phyloP scores from a whole-genome alignment of 306 rosid genomes.

The Lagenaria siceraria region DNA sequence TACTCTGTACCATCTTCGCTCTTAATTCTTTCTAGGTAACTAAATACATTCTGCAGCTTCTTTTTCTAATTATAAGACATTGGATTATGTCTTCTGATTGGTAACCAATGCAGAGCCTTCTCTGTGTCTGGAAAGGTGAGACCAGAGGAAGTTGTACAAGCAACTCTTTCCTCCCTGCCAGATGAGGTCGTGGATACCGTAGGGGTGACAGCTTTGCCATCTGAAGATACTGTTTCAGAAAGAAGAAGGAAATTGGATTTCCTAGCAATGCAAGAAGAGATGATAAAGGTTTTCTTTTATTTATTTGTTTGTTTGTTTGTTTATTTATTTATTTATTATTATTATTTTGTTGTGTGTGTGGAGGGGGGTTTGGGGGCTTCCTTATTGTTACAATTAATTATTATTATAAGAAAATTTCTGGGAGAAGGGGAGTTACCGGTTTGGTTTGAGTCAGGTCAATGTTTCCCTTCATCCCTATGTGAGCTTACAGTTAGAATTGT shows the following conservation, averaged over 20 bases:
- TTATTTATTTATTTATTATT: neutral
- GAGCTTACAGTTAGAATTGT: neutral
- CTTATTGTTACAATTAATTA: neutral
- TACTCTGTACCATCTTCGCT: conserved; percentile 92
- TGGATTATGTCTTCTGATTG: neutral
- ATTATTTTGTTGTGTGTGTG: neutral
- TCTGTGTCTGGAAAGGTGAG: conserved; percentile 66
- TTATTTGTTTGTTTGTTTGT: neutral
- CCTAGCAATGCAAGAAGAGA: conserved; percentile 92
- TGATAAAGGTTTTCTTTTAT: conserved; percentile 51
- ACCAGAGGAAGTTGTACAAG: conserved; percentile 86
- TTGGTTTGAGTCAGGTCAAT: neutral
- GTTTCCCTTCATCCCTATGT: neutral
- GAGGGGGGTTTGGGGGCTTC: neutral
- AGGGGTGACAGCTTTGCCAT: conserved; percentile 74
- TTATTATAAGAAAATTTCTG: neutral
- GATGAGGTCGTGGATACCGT: conserved; percentile 94
- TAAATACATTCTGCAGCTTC: neutral
- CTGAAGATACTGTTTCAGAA: conserved; percentile 85
- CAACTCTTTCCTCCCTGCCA: conserved; percentile 84
- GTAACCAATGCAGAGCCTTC: conserved; percentile 49
- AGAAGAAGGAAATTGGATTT: conserved; percentile 87
- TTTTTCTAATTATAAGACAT: neutral
- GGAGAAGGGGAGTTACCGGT: neutral
- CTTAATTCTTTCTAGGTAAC: conserved; percentile 91